Conservation (phyloP, 345 rosid genomes). For the Brassica cretica region DNA sequence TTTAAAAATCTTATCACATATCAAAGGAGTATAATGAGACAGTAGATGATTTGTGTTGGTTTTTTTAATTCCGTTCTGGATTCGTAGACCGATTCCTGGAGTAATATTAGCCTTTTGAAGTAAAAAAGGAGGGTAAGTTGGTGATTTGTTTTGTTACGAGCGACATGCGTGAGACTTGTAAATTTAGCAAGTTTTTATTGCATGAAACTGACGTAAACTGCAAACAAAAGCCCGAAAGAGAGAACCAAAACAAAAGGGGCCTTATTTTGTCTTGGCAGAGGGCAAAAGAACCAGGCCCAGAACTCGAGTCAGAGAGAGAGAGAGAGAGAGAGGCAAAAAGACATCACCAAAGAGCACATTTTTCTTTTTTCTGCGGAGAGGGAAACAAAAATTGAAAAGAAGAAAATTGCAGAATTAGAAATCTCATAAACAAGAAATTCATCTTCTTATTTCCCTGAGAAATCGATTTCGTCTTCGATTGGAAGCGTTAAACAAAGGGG, state of each 20-base stretch:
- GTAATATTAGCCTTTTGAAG: too few species aligned
- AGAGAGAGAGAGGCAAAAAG: slow-evolving; percentile 41
- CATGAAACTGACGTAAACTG: background rate
- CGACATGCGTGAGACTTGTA: background rate
- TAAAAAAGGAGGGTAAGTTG: background rate
- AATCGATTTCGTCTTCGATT: slow-evolving; percentile 22
- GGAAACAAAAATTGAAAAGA: slow-evolving; percentile 44
- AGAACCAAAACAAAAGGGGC: background rate
- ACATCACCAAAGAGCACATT: slow-evolving; percentile 21
- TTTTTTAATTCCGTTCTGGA: too few species aligned
- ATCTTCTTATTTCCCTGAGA: slow-evolving; percentile 18
- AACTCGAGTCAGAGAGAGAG: slow-evolving; percentile 12
- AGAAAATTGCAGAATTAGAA: slow-evolving; percentile 35
- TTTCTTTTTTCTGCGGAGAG: slow-evolving; percentile 29
- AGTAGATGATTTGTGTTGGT: too few species aligned
- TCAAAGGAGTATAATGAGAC: too few species aligned
- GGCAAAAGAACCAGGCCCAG: slow-evolving; percentile 28
- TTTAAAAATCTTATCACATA: too few species aligned
- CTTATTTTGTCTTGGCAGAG: background rate
- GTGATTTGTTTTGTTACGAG: background rate
- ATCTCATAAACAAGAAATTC: slow-evolving; percentile 27
- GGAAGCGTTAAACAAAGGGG: slow-evolving; percentile 17
- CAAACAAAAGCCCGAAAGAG: background rate
- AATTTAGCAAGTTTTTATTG: background rate
- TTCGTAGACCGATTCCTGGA: too few species aligned